These are phyloP conservation scores for Ustilago hordei DNA, from an alignment of 1,284 basidiomycete genomes.

Conservation along the genomic window DNA sequence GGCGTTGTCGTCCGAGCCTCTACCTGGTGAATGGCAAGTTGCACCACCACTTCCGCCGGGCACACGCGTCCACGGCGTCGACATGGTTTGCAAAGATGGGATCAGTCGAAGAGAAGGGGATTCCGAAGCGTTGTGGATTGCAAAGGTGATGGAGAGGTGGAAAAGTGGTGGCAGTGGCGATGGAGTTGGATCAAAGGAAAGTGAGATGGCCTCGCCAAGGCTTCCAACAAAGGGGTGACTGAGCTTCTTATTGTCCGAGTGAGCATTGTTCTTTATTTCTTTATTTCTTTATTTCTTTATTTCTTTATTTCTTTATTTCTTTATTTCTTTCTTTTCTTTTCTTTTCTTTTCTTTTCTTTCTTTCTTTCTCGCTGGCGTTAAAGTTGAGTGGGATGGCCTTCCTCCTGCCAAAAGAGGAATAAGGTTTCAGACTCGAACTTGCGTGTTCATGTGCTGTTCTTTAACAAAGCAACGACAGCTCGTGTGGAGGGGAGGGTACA, in stretches of 20 bases:
- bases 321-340: too few species aligned
- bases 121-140: not conserved
- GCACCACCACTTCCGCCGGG: constrained; percentile 24
- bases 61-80: constrained; percentile 45
- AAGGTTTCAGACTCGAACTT: not conserved
- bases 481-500: not conserved
- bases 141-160: not conserved
- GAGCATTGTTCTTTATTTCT: not conserved
- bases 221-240: constrained; percentile 9
- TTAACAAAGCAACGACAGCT: constrained; percentile 12
- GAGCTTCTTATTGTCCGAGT: not conserved
- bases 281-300: too few species aligned
- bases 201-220: not conserved
- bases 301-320: too few species aligned
- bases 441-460: constrained; percentile 6
- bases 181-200: not conserved
- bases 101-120: not conserved
- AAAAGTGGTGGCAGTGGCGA: not conserved
- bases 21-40: not conserved
- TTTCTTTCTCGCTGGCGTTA: constrained; percentile 1
- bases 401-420: not conserved
- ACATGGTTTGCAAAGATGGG: constrained; percentile 22
- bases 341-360: too few species aligned
- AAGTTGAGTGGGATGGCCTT: not conserved
- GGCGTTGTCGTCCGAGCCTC: constrained; percentile 33